A percentile compares a stretch with the other conserved stretches of the same genome.
Evolutionary conservation across 805 yeast genomes (phyloP).

Genomic region (Metschnikowia lachancei): DNA sequence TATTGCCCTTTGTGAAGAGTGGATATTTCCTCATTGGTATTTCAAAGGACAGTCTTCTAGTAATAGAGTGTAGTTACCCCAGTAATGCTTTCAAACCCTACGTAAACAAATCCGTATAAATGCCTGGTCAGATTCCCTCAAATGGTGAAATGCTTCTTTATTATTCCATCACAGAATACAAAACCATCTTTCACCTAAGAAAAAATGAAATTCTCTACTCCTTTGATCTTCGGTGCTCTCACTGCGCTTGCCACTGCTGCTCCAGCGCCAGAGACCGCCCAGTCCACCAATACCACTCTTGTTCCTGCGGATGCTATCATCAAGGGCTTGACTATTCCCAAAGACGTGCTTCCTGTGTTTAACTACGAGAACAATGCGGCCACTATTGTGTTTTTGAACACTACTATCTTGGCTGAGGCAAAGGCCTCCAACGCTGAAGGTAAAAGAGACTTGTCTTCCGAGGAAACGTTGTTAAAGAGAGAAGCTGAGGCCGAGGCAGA

Average conservation of each 20-base stretch:
- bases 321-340: slow-evolving; percentile 13
- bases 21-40: slow-evolving; percentile 7
- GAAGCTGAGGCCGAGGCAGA: slow-evolving; percentile 11
- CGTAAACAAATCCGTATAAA: neutral
- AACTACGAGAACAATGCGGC: slow-evolving; percentile 12
- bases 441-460: slow-evolving; percentile 2
- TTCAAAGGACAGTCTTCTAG: slow-evolving; percentile 12
- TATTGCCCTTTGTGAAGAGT: neutral
- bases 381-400: slow-evolving; percentile 17
- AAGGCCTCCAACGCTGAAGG: slow-evolving; percentile 10
- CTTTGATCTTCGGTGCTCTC: slow-evolving; percentile 15
- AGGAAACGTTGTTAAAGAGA: slow-evolving; percentile 12
- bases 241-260: slow-evolving; percentile 17
- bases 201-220: slow-evolving; percentile 18
- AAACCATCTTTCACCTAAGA: neutral
- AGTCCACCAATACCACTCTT: slow-evolving; percentile 5
- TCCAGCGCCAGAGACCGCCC: slow-evolving; percentile 8
- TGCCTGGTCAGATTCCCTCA: neutral
- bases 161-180: slow-evolving; percentile 1
- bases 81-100: too few species aligned
- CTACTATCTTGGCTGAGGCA: slow-evolving; percentile 18
- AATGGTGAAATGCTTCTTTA: neutral
- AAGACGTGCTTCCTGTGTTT: slow-evolving; percentile 16
- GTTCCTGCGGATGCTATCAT: slow-evolving; percentile 18
- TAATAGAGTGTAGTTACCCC: neutral